Evolutionary conservation across 306 rosid species (phyloP).

Genomic region (Malus asiatica): DNA sequence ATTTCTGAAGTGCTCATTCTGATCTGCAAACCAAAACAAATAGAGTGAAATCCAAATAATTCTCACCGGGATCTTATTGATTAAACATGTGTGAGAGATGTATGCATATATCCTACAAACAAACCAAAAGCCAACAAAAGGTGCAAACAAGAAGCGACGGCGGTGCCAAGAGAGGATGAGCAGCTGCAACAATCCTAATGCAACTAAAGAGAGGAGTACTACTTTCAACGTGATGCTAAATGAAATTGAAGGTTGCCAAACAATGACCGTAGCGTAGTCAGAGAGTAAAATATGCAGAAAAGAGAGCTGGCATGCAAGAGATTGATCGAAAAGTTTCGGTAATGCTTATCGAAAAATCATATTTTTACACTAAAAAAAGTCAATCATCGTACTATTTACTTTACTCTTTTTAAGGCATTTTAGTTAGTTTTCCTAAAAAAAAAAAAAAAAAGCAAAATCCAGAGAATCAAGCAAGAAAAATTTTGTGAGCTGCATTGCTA

Average conservation of each 20-base stretch:
- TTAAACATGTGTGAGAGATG: no score
- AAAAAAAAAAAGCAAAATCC: not conserved
- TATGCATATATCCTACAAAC: not conserved
- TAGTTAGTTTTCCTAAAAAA: no score
- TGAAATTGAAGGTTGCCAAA: not conserved
- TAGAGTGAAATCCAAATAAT: not conserved
- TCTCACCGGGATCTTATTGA: not conserved
- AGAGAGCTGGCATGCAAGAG: not conserved
- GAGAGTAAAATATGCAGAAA: not conserved
- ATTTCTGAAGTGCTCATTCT: slow-evolving; percentile 13
- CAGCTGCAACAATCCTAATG: not conserved
- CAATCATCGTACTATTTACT: no score
- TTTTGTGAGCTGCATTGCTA: not conserved
- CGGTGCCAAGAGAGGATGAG: not conserved
- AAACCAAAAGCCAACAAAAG: not conserved
- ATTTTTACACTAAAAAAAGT: no score
- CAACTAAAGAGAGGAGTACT: not conserved
- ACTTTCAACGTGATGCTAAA: not conserved
- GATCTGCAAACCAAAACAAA: not conserved
- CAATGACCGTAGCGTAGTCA: not conserved
- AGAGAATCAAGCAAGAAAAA: not conserved
- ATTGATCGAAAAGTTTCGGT: not conserved
- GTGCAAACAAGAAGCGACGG: not conserved
- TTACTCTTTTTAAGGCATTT: no score
- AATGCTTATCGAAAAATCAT: no score